Evolutionary conservation across 495 filamentous ascomycete species (phyloP).

Genomic region (Sordaria brevicollis): DNA sequence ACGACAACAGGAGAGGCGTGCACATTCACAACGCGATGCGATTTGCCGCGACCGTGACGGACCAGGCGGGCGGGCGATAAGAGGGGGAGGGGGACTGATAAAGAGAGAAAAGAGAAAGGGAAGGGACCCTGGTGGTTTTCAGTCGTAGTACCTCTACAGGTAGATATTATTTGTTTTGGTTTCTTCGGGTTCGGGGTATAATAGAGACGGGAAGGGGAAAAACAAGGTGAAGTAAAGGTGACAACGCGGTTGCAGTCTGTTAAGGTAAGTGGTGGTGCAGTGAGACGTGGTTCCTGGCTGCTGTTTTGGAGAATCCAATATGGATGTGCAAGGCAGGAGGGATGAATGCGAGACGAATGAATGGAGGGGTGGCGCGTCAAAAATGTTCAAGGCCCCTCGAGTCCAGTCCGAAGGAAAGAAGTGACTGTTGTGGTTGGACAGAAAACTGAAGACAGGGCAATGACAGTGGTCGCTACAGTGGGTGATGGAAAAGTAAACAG

Average conservation of each 20-base stretch:
- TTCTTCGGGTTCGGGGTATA: too few relatives aligned
- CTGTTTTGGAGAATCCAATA: slow-evolving; percentile 7
- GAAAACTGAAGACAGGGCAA: neutral
- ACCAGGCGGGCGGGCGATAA: neutral
- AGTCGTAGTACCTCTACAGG: too few relatives aligned
- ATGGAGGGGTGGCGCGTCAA: neutral
- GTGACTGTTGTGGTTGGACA: neutral
- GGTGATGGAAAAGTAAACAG: neutral
- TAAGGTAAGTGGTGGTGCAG: neutral
- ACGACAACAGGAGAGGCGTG: slow-evolving; percentile 1
- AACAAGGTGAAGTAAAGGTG: neutral
- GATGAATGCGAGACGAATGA: neutral
- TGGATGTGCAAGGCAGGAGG: slow-evolving; percentile 1
- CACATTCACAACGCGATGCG: slow-evolving; percentile 2
- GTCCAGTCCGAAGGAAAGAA: neutral
- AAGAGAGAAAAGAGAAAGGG: neutral
- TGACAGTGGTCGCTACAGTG: neutral
- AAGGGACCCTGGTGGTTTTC: neutral
- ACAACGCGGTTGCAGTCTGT: neutral
- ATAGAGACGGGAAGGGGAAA: neutral
- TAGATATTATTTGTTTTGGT: neutral
- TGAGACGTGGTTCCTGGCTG: neutral
- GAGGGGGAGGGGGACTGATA: neutral
- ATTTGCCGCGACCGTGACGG: neutral
- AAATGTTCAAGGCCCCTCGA: neutral